Percentiles rank a stretch among this genome's conserved stretches.
Conservation (phyloP, 768 basidiomycete species). For the Leccinum subtestaceum region DNA sequence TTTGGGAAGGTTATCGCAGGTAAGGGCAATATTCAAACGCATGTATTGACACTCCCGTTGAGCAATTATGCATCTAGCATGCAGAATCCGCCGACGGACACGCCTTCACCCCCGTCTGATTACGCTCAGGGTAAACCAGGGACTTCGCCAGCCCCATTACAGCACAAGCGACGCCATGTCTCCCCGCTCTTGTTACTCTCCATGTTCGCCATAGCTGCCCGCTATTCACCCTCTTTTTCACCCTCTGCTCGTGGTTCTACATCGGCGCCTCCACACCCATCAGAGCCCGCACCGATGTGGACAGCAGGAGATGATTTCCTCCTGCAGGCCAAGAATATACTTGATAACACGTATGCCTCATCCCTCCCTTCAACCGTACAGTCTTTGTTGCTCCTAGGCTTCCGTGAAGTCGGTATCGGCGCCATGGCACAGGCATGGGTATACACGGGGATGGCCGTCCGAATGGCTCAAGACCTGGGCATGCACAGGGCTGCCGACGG, state of each 20-base stretch:
- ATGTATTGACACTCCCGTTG: neutral
- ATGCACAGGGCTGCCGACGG: slow-evolving; percentile 80
- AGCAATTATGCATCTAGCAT: slow-evolving; percentile 15
- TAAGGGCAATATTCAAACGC: slow-evolving; percentile 17
- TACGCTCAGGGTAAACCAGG: slow-evolving; percentile 13
- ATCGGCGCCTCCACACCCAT: slow-evolving; percentile 35
- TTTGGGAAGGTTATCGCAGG: slow-evolving; percentile 57
- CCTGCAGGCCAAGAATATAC: slow-evolving; percentile 59
- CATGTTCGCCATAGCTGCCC: slow-evolving; percentile 83
- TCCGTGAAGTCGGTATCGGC: slow-evolving; percentile 84
- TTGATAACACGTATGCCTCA: slow-evolving; percentile 67
- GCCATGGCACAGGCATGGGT: slow-evolving; percentile 89
- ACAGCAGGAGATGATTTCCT: slow-evolving; percentile 73
- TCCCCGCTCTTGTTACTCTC: slow-evolving; percentile 69
- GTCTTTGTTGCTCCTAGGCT: slow-evolving; percentile 76
- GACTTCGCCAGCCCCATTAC: slow-evolving; percentile 36
- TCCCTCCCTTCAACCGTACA: slow-evolving; percentile 75
- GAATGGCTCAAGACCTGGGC: slow-evolving; percentile 90
- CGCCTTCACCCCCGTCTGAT: slow-evolving; percentile 32
- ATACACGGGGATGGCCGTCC: slow-evolving; percentile 81
- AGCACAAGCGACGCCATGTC: slow-evolving; percentile 43
- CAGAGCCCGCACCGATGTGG: slow-evolving; percentile 68
- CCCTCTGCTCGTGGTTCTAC: slow-evolving; percentile 30
- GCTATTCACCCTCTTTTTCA: slow-evolving; percentile 47
- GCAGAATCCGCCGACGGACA: slow-evolving; percentile 27